phyloP scores from a whole-genome alignment of 768 basidiomycete species.

The Hirschioporus abietinus region DNA sequence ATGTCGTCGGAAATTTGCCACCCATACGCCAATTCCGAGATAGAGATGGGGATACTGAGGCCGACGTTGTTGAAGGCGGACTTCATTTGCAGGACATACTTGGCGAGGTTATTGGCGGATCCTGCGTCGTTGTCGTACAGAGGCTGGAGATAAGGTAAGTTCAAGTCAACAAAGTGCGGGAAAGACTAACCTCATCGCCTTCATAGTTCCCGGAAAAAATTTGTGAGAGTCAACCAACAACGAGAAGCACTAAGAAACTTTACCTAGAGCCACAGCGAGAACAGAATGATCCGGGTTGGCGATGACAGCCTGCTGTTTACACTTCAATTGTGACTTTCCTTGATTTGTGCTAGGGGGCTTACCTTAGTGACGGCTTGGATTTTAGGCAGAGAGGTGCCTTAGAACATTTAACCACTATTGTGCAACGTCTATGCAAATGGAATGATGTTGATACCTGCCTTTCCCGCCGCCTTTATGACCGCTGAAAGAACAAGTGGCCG shows the following conservation, averaged over 20 bases:
- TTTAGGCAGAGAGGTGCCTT: neutral
- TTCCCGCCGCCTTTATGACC: constrained; percentile 2
- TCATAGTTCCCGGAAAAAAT: neutral
- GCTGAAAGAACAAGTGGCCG: neutral
- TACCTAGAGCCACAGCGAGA: constrained; percentile 1
- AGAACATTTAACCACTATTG: neutral
- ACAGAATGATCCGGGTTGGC: constrained; percentile 4
- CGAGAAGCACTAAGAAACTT: neutral
- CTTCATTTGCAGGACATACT: constrained; percentile 13
- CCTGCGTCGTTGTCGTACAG: constrained; percentile 11
- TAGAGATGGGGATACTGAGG: constrained; percentile 13
- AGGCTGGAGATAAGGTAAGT: neutral
- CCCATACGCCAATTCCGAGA: constrained; percentile 17
- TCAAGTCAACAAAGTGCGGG: neutral
- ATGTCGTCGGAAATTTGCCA: constrained; percentile 9
- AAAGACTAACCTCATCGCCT: neutral
- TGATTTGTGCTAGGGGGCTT: neutral
- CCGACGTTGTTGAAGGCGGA: constrained; percentile 7
- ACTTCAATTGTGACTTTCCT: neutral
- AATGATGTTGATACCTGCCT: neutral
- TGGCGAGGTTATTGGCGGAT: constrained; percentile 9
- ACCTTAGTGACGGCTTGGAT: constrained; percentile 3
- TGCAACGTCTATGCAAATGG: neutral
- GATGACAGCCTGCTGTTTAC: neutral
- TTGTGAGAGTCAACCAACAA: neutral